A percentile compares a stretch with the other conserved stretches of the same genome.
These are phyloP conservation scores for Albizia julibrissin DNA, from an alignment of 306 rosid genomes.

Conservation along the genomic window DNA sequence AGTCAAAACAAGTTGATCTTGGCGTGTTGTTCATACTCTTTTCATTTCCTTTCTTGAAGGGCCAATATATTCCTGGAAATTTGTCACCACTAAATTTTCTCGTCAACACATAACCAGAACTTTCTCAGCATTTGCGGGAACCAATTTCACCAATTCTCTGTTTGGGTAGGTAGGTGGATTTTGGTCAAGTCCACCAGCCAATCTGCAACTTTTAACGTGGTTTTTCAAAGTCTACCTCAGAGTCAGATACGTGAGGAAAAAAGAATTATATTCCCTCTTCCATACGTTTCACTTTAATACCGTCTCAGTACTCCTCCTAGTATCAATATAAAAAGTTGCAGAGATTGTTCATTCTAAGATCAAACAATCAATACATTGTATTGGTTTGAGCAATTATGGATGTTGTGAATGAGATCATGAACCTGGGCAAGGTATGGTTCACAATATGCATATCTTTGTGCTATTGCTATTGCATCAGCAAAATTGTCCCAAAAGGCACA, in stretches of 20 bases:
- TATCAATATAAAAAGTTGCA: neutral
- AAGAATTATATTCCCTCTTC: neutral
- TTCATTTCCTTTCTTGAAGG: neutral
- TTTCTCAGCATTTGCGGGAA: neutral
- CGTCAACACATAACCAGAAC: neutral
- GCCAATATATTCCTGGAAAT: neutral
- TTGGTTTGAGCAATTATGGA: slow-evolving; percentile 33
- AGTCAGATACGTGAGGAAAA: neutral
- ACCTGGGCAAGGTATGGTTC: slow-evolving; percentile 36
- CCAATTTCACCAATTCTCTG: neutral
- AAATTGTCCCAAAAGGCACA: slow-evolving; percentile 33
- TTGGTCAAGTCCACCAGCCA: neutral
- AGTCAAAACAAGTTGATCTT: neutral
- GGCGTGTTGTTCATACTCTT: neutral
- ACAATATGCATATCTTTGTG: slow-evolving; percentile 34
- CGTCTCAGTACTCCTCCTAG: neutral
- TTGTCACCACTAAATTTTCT: neutral
- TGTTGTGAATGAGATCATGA: slow-evolving; percentile 26
- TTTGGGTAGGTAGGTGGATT: neutral
- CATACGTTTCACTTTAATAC: neutral
- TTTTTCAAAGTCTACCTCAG: neutral
- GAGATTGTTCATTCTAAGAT: neutral
- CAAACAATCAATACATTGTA: neutral
- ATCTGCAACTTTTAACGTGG: neutral
- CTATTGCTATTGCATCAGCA: slow-evolving; percentile 45